A percentile compares a stretch with the other conserved stretches of the same genome.
Conservation (phyloP, 2,329 filamentous ascomycete genomes). For the Trichoderma breve region DNA sequence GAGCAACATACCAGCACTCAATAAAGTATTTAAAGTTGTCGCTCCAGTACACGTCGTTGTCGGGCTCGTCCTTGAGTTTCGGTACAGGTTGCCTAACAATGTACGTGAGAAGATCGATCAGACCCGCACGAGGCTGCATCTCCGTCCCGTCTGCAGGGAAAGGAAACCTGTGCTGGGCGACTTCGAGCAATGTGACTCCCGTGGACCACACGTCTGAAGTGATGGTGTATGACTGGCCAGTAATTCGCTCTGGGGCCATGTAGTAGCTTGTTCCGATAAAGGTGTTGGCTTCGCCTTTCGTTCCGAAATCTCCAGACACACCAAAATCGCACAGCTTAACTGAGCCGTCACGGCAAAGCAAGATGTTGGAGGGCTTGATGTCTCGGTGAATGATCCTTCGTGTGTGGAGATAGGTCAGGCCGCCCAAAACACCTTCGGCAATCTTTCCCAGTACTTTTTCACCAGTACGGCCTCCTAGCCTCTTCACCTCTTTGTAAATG, state of each 20-base stretch:
- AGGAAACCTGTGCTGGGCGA: constrained; percentile 97
- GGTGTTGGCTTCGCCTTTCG: constrained; percentile 96
- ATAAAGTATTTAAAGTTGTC: constrained; percentile 99
- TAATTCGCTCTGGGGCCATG: constrained; percentile 98
- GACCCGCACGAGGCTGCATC: constrained; percentile 85
- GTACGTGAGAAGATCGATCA: constrained; percentile 95
- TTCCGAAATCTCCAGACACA: constrained; percentile 95
- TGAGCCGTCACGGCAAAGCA: constrained; percentile 86
- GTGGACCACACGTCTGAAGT: constrained; percentile 98
- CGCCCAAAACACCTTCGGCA: constrained; percentile 89
- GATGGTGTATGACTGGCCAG: constrained; percentile 96
- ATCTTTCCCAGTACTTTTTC: constrained; percentile 98
- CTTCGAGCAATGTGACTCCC: constrained; percentile 94
- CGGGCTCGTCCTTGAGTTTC: constrained; percentile 90
- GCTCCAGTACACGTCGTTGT: constrained; percentile 88
- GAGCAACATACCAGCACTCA: constrained; percentile 83
- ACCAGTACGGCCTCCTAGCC: constrained; percentile 87
- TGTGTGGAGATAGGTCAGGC: constrained; percentile 89
- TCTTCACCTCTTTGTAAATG: constrained; percentile 96
- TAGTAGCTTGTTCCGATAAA: constrained; percentile 99
- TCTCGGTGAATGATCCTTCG: constrained; percentile 98
- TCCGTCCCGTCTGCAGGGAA: constrained; percentile 96
- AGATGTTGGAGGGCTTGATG: constrained; percentile 97
- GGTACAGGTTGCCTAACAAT: constrained; percentile 96
- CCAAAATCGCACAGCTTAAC: constrained; percentile 99